phyloP scores from a whole-genome alignment of 2,329 filamentous ascomycete species.

The Epichloe hybrida region DNA sequence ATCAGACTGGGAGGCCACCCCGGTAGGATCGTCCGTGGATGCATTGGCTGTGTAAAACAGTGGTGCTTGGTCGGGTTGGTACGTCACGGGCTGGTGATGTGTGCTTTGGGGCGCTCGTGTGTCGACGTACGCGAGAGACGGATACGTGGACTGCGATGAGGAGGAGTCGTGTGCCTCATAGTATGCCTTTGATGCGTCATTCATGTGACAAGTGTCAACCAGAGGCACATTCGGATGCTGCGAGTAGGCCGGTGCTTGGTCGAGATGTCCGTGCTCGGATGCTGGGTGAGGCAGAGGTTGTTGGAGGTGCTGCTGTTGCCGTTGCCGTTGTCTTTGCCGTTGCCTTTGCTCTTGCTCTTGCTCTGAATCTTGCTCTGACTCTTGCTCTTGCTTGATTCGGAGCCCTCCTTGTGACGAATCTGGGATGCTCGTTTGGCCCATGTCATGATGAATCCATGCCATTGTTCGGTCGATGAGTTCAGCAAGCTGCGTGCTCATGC shows the following conservation, averaged over 20 bases:
- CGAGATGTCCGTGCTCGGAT: constrained; percentile 21
- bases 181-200: constrained; percentile 16
- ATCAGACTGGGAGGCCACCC: constrained; percentile 17
- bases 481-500: constrained; percentile 30
- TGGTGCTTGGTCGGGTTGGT: constrained; percentile 13
- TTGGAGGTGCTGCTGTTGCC: constrained; percentile 13
- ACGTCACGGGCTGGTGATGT: constrained; percentile 6
- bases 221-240: constrained; percentile 14
- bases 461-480: constrained; percentile 38
- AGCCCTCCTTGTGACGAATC: constrained; percentile 6
- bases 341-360: too few species aligned
- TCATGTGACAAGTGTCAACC: constrained; percentile 8
- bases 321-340: too few species aligned
- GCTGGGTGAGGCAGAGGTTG: constrained; percentile 16
- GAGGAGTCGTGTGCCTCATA: constrained; percentile 13
- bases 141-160: constrained; percentile 18
- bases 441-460: constrained; percentile 37
- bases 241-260: neutral
- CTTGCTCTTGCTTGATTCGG: constrained; percentile 25
- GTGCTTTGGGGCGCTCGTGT: constrained; percentile 5
- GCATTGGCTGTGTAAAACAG: constrained; percentile 16
- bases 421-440: constrained; percentile 21
- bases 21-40: constrained; percentile 11
- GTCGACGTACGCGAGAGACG: constrained; percentile 17
- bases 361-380: too few species aligned